Percentiles rank a stretch among this genome's conserved stretches.
Conservation (phyloP, 164 flowering plant genomes). For the Vitis labrusca region DNA sequence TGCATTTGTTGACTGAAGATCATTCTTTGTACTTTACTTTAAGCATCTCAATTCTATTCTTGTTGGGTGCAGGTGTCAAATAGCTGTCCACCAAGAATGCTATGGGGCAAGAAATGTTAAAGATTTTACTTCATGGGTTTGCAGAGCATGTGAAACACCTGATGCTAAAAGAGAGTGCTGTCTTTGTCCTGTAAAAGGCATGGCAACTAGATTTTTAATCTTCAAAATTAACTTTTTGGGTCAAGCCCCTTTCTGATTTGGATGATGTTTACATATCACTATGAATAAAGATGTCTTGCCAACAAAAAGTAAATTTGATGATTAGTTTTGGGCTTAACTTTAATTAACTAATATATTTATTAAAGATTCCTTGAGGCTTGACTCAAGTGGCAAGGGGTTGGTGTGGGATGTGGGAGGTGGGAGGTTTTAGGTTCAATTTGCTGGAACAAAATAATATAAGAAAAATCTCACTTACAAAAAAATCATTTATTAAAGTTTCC, state of each 20-base stretch:
- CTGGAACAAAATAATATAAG: too few relatives aligned
- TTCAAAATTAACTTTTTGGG: background rate
- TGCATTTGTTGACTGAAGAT: too few relatives aligned
- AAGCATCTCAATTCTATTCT: background rate
- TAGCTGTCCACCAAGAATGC: conserved; percentile 81
- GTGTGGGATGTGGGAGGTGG: too few relatives aligned
- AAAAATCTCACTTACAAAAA: too few relatives aligned
- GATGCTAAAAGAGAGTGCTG: conserved; percentile 59
- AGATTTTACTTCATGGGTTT: conserved; percentile 76
- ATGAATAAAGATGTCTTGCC: too few relatives aligned
- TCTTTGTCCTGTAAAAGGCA: conserved; percentile 77
- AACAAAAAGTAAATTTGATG: too few relatives aligned
- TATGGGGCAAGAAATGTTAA: conserved; percentile 56
- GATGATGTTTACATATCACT: too few relatives aligned
- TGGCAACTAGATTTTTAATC: background rate
- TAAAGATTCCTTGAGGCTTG: too few relatives aligned
- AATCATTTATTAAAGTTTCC: background rate
- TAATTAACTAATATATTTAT: too few relatives aligned
- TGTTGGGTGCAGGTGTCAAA: conserved; percentile 54
- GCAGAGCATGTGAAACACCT: conserved; percentile 74
- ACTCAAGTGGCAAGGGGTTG: too few relatives aligned
- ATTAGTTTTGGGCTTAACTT: too few relatives aligned
- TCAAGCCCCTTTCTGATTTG: background rate
- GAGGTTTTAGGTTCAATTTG: too few relatives aligned
- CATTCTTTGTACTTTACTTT: background rate